Percentiles rank a stretch among this genome's conserved stretches.
Conservation (phyloP, 768 basidiomycete species). For the Suillus subalutaceus region DNA sequence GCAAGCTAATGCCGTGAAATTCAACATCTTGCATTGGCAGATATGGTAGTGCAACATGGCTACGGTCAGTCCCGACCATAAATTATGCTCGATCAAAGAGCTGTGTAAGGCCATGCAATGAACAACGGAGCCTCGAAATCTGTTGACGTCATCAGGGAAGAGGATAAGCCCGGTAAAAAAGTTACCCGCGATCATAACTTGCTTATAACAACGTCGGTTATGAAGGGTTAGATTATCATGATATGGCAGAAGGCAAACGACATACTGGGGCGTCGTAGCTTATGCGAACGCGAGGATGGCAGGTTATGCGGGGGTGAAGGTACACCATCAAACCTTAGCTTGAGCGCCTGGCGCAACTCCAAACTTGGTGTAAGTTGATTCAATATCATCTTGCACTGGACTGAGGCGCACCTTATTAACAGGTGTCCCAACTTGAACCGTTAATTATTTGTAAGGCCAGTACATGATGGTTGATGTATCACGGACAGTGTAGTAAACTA, state of each 20-base stretch:
- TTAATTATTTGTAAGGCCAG: not conserved
- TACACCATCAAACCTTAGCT: not conserved
- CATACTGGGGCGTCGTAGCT: not conserved
- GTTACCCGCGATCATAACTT: not conserved
- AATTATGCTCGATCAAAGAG: not conserved
- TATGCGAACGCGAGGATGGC: not conserved
- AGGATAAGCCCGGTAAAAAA: not conserved
- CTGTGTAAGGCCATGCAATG: not conserved
- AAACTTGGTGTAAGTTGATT: not conserved
- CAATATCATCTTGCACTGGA: not conserved
- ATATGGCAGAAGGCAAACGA: not conserved
- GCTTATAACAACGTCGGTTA: not conserved
- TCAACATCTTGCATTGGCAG: not conserved
- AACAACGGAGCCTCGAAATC: not conserved
- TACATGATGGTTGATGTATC: not conserved
- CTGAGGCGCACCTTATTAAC: not conserved
- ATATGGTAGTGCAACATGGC: not conserved
- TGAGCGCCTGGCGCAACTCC: not conserved
- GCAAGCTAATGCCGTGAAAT: not conserved
- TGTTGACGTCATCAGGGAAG: not conserved
- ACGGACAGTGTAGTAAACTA: not conserved
- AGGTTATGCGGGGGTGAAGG: not conserved
- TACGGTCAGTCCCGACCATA: not conserved
- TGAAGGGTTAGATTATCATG: not conserved
- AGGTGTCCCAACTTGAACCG: not conserved